Evolutionary conservation across 306 rosid genomes (phyloP).

Genomic region (Sicyos edulis): DNA sequence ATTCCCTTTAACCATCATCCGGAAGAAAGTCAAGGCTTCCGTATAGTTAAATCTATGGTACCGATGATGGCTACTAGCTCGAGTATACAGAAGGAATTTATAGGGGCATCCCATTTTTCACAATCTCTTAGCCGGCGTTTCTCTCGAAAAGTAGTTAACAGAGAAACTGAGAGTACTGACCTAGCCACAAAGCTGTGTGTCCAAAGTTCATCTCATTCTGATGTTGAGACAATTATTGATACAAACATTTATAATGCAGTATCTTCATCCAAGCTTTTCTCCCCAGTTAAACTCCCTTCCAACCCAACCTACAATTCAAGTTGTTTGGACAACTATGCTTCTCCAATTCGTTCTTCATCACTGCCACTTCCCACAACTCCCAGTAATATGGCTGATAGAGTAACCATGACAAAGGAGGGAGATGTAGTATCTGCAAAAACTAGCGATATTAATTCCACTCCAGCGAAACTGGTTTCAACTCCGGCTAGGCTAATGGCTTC

Average conservation of each 20-base stretch:
- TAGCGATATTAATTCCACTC: conserved; percentile 35
- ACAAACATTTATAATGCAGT: conserved; percentile 19
- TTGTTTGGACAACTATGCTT: conserved; percentile 16
- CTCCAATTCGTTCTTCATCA: not conserved
- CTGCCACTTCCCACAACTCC: conserved; percentile 34
- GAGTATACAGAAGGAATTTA: conserved; percentile 29
- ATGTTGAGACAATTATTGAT: conserved; percentile 26
- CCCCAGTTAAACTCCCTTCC: conserved; percentile 21
- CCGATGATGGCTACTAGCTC: conserved; percentile 20
- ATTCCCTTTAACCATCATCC: conserved; percentile 6
- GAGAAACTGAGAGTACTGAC: no score
- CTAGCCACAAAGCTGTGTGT: not conserved
- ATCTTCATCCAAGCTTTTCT: conserved; percentile 21
- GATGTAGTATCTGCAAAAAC: conserved; percentile 21
- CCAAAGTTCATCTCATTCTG: conserved; percentile 22
- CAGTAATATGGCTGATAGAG: not conserved
- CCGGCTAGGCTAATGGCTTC: conserved; percentile 51
- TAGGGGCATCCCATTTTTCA: conserved; percentile 42
- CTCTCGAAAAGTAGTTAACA: conserved; percentile 26
- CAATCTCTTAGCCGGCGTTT: conserved; percentile 41
- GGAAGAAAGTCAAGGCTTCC: conserved; percentile 13
- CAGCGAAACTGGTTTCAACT: conserved; percentile 46
- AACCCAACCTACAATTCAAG: conserved; percentile 15
- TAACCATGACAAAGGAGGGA: conserved; percentile 24
- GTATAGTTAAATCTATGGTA: conserved; percentile 9